Evolutionary conservation across 83 land plant species (phyloP).

Genomic region (Picea mariana): DNA sequence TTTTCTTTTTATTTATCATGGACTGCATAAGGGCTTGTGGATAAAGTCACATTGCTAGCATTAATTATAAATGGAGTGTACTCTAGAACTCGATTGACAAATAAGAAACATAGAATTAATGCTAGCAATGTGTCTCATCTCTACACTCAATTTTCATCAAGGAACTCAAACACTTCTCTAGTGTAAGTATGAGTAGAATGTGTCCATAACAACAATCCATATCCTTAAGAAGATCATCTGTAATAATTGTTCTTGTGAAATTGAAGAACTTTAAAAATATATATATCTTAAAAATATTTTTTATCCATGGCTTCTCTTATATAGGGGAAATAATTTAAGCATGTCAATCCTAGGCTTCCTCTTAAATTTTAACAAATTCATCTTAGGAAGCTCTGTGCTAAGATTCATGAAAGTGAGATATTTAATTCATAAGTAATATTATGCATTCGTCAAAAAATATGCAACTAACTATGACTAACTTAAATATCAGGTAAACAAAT

Average conservation of each 20-base stretch:
- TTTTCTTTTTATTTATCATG: too few relatives aligned
- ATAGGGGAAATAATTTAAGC: conserved; percentile 68
- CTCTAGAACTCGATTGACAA: too few relatives aligned
- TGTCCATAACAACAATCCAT: conserved; percentile 38
- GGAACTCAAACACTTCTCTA: conserved; percentile 65
- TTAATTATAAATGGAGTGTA: too few relatives aligned
- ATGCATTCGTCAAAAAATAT: too few relatives aligned
- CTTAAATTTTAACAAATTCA: conserved; percentile 65
- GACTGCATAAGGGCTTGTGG: too few relatives aligned
- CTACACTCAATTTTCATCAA: conserved; percentile 61
- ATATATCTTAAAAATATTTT: conserved; percentile 38
- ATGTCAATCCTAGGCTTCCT: conserved; percentile 80
- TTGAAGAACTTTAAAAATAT: conserved; percentile 48
- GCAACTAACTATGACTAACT: too few relatives aligned
- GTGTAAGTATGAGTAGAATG: conserved; percentile 34
- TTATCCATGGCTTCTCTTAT: conserved; percentile 67
- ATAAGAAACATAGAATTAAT: too few relatives aligned
- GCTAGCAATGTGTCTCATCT: too few relatives aligned
- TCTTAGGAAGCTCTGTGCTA: conserved; percentile 37
- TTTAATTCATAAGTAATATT: too few relatives aligned
- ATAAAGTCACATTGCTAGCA: too few relatives aligned
- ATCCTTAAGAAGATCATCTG: conserved; percentile 46
- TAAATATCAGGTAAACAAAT: too few relatives aligned
- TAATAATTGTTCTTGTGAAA: conserved; percentile 67
- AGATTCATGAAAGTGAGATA: conserved; percentile 19